Base-by-base conservation (phyloP, 2,329 filamentous ascomycete genomes). In the Xylariaceae sp. region DNA sequence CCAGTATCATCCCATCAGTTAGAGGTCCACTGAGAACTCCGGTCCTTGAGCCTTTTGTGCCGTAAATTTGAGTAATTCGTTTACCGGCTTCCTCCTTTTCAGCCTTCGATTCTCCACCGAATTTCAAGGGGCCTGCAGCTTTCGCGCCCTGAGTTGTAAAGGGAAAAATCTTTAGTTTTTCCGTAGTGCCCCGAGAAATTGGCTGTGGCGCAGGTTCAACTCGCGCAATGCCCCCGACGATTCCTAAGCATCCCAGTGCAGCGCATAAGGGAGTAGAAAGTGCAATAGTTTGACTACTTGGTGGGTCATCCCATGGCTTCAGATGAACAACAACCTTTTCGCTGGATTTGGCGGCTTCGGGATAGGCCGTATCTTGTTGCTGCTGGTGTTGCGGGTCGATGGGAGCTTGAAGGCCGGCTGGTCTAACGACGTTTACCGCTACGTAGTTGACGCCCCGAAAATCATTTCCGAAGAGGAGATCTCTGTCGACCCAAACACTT, bases 181-280 rank as follows among this genome's bases (percentile, higher is more conserved):
- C 77, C 5, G 89, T 75, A 0, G 82, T 77, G 39, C 81, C 84
- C 54, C 84, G 83, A 5, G 85, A 77, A n/a, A 90, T 74, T 49
- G 87, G 88, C 39, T 80, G 74, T 13, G 89, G 84, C 1, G 92
- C 92, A 9, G 88, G 85, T 67, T 97, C 91, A 29, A 99, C 79
- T 57, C 92, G 90, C 52, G 96, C 81, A 40, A 97, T 83, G 0
- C 91, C 89, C 12, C 94, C 94, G 9, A 95, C 88, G 48, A 95
- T 80, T 1, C 84, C 85, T 37, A 82, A 75, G 49, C 82, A 84
- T 2, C 85, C 86, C 19, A 99, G 77, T 0, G 87, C 81, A 29
- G 81, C 80, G 69, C 89, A 95, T 6, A 99, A 75, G 3, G 85
- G 73, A 0, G 85, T 81, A 1, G 94, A 97, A 21, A 99, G 75